Evolutionary conservation across 345 rosid genomes (phyloP), one percentile per base, ranked within the genome.

Genomic region (Eucalyptus erythrocorys): DNA sequence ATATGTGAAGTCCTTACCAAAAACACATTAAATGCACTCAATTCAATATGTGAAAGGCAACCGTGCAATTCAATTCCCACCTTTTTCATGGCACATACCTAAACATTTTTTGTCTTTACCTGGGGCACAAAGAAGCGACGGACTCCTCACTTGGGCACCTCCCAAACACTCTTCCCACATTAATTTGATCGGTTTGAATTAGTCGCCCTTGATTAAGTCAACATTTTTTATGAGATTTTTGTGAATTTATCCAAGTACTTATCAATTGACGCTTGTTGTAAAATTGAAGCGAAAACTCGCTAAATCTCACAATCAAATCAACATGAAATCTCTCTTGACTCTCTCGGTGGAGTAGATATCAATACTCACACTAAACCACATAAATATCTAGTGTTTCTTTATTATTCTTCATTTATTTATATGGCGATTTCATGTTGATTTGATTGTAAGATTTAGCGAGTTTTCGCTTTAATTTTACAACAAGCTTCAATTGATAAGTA

Each of bases 401-500:
- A 7, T 51, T 51, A 6, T 10, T 57, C 0, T 5, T 57, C 3
- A 0, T 59, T 59, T 57, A 10, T 57, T 11, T 26, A 1, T 57
- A 0, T 4, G 3, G 0, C 26, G n/a, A 57, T 64, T 13, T 64
- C 0, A 5, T 30, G 1, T n/a, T 30, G 34, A 61, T 30, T 30
- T 64, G 10, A 15, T n/a, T 0, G 5, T 2, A 66, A 64, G 22
- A 32, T 66, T 8, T 8, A 3, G 0, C 0, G 4, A 66, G 40
- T 34, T 66, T 32, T 4, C 1, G 3, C 8, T 15, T 66, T 66
- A 15, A 4, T 66, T 32, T 66, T 32, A 32, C 22, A 15, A 32
- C 12, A 61, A 30, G 5, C 17, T 13, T 27, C 10, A 8, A 66
- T 66, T 3, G 5, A 30, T 15, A 7, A 66, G 40, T 66, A 32